Base-by-base conservation (phyloP, 306 rosid species). In the Alnus glutinosa region DNA sequence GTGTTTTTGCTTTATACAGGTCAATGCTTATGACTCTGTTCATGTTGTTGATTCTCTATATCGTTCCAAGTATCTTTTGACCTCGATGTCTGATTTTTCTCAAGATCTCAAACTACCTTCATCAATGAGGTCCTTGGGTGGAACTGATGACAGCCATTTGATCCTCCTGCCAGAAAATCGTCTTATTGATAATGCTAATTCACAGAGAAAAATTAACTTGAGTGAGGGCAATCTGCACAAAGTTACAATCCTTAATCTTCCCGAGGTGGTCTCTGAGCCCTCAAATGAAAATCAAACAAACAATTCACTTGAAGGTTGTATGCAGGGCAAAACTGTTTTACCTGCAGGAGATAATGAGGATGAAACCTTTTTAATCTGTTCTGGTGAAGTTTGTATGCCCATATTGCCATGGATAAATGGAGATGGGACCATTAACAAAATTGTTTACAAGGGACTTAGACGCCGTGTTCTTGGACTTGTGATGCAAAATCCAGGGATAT, bases 391-490 rank as follows among this genome's bases (percentile, higher is more conserved):
- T 51, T 87, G 88, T 77, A 70, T 90, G 83, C 94, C 98, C 57
- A 91, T 95, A 88, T 83, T 93, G 68, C 98, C 99, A 54, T 95
- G 98, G 99, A 84, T 91, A 62, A 95, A 92, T 84, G 99, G 98
- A 83, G 99, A 95, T 76, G 99, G 99, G 75, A 86, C 89, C 19
- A 71, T 86, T 78, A 95, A 95, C 85, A 79, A 82, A 58, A 72
- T 89, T 74, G 92, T 95, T 74, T 93, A 86, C 82, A 93, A 81
- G 85, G 98, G 99, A 80, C 91, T 95, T 23, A 82, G 76, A 76
- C 87, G 97, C 37, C 94, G 89, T 75, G 83, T 93, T 77, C 90
- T 93, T 83, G 99, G 98, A 81, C 86, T 90, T 83, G 97, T 93
- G 80, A 91, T 95, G 99, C 99, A 93, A 86, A 93, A 86, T 86